Evolutionary conservation across 257 asterid species (phyloP).

Genomic region (Forsythia suspensa): DNA sequence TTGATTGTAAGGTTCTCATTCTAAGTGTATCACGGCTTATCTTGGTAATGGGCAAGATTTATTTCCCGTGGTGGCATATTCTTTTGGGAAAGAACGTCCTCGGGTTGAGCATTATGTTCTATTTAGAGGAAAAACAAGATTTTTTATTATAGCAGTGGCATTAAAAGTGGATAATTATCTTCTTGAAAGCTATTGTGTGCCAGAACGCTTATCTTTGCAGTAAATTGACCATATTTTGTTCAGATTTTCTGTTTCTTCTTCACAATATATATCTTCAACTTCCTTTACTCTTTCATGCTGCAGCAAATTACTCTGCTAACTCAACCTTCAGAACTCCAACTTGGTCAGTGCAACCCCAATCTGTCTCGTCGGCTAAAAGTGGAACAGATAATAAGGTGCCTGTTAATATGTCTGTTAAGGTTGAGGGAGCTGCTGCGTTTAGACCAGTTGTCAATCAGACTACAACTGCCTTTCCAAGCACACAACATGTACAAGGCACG

Average conservation of each 20-base stretch:
- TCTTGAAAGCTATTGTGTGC: conserved; percentile 13
- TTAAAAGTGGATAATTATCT: conserved; percentile 3
- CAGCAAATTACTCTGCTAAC: conserved; percentile 61
- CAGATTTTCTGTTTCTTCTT: conserved; percentile 23
- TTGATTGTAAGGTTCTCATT: conserved; percentile 11
- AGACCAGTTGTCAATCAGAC: conserved; percentile 53
- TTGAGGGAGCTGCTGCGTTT: conserved; percentile 59
- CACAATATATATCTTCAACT: conserved; percentile 5
- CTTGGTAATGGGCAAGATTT: neutral
- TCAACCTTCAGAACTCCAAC: conserved; percentile 58
- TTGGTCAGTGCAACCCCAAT: conserved; percentile 68
- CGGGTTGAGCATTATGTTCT: neutral
- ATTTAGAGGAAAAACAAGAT: neutral
- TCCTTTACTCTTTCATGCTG: conserved; percentile 24
- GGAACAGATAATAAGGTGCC: conserved; percentile 56
- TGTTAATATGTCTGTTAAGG: conserved; percentile 43
- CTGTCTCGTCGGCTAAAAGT: conserved; percentile 44
- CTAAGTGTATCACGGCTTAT: neutral
- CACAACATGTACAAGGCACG: conserved; percentile 34
- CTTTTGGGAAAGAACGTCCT: neutral
- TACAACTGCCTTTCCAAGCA: conserved; percentile 24
- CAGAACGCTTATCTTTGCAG: neutral
- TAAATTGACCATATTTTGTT: conserved; percentile 7
- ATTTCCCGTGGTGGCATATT: conserved; percentile 4
- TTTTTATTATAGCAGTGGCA: neutral